Evolutionary conservation across 306 rosid genomes (phyloP).

Genomic region (Quercus dentata): DNA sequence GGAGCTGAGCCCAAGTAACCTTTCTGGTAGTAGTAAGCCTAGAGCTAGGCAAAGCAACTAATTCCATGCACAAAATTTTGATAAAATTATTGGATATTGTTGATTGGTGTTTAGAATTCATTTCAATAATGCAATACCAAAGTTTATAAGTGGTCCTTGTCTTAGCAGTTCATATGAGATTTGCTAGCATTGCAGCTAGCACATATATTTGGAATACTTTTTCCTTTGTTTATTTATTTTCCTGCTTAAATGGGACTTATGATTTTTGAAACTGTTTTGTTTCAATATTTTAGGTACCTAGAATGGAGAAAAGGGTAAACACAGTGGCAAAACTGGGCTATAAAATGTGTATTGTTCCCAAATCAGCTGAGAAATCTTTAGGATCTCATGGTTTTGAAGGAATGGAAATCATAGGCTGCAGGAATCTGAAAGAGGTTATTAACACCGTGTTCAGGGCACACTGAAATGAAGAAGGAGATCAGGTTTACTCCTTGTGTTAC

Average conservation of each 20-base stretch:
- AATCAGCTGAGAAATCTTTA: constrained; percentile 47
- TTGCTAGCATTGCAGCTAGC: background rate
- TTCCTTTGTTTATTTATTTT: background rate
- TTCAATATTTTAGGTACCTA: constrained; percentile 55
- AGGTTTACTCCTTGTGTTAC: background rate
- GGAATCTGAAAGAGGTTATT: constrained; percentile 78
- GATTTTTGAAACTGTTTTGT: background rate
- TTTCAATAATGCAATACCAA: background rate
- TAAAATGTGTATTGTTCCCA: constrained; percentile 65
- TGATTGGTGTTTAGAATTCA: background rate
- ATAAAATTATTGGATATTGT: background rate
- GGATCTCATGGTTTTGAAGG: constrained; percentile 36
- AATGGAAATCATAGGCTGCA: constrained; percentile 55
- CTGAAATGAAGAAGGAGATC: constrained; percentile 21
- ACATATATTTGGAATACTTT: too few species aligned
- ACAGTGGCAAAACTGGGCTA: constrained; percentile 79
- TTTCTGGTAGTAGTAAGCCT: background rate
- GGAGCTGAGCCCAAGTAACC: background rate
- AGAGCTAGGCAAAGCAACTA: background rate
- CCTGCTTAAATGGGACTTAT: background rate
- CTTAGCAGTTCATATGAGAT: background rate
- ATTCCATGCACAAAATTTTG: background rate
- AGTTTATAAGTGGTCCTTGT: background rate
- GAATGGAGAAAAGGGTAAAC: constrained; percentile 77
- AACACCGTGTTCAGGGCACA: constrained; percentile 42